Evolutionary conservation across 768 basidiomycete species (phyloP).

Genomic region (Phlebiopsis gigantea): DNA sequence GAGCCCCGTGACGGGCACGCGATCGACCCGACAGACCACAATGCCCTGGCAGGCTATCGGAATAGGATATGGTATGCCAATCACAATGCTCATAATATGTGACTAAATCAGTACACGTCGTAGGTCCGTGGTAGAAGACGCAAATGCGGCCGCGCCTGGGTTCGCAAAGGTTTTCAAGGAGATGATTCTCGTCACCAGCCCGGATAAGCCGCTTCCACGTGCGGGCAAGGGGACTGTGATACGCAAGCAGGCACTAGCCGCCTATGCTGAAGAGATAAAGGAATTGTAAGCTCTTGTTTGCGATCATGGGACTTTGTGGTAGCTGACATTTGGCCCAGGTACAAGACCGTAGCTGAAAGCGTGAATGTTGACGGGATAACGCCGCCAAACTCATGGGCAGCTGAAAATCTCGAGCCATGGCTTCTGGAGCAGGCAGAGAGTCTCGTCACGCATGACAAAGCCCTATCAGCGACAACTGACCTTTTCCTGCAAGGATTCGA

Average conservation of each 20-base stretch:
- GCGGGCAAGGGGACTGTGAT: slow-evolving; percentile 43
- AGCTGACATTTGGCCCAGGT: slow-evolving; percentile 6
- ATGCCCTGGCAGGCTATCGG: slow-evolving; percentile 4
- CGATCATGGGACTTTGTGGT: no score
- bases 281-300: slow-evolving; percentile 29
- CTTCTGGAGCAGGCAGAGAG: slow-evolving; percentile 8
- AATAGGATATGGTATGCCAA: slow-evolving; percentile 12
- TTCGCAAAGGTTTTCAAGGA: slow-evolving; percentile 39
- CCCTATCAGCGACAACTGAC: background rate
- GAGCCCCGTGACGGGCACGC: slow-evolving; percentile 3
- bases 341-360: slow-evolving; percentile 12
- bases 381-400: slow-evolving; percentile 12
- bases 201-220: slow-evolving; percentile 41
- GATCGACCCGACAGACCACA: slow-evolving; percentile 11
- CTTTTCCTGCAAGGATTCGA: slow-evolving; percentile 13
- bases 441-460: background rate
- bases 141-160: slow-evolving; percentile 20
- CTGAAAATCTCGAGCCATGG: slow-evolving; percentile 9
- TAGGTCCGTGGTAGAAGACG: slow-evolving; percentile 25
- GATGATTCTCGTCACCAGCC: slow-evolving; percentile 41
- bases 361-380: slow-evolving; percentile 8
- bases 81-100: slow-evolving; percentile 1
- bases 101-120: slow-evolving; percentile 23
- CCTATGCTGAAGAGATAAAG: slow-evolving; percentile 45
- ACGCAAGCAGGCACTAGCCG: slow-evolving; percentile 33